Base-by-base conservation (phyloP, 768 basidiomycete species). In the Leccinum imitatum region DNA sequence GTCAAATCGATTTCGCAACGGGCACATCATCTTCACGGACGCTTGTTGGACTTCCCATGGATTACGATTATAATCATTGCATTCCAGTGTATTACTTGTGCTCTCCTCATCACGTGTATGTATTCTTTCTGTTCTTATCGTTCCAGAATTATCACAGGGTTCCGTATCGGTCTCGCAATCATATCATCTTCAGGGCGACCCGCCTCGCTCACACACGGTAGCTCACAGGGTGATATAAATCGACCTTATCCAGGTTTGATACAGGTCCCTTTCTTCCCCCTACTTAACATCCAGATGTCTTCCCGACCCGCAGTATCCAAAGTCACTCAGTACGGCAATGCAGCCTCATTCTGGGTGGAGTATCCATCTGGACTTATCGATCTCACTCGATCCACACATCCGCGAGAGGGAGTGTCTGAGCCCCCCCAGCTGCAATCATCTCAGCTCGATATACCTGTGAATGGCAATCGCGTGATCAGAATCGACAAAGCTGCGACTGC, bases 301-400 rank as follows among this genome's bases (percentile, higher is more conserved):
- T 67, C 75, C 53, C 79, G 79, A 55, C 82, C 84, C 17, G 75
- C 59, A 39, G 79, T 87, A 53, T 63, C 75, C 11, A 59, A 68
- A 35, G 73, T 83, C 15, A 77, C 73, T 4, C 80, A 86, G 69
- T 87, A 84, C 63, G 87, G 86, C 33, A 81, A 80, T 65, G 73
- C 77, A 25, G 71, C 75, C 4, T 79, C 77, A 13, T 88, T 86
- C 71, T 88, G 87, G 87, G 82, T 86, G 27, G 87, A 89, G 70
- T 88, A 87, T 67, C 84, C 86, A 13, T 78, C 79, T 9, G 86
- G 87, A 0, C 77, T 87, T 33, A 72, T 89, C 23, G 86, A 89
- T 69, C 71, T 87, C 55, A 82, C 86, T 17, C 81, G 86, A 48
- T 75, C 78, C 10, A 69, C 67, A 35, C 81, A 78, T 59, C 67